These are phyloP conservation scores for Tricholoma hemisulphureum DNA, from an alignment of 768 basidiomycete species.

Conservation along the genomic window DNA sequence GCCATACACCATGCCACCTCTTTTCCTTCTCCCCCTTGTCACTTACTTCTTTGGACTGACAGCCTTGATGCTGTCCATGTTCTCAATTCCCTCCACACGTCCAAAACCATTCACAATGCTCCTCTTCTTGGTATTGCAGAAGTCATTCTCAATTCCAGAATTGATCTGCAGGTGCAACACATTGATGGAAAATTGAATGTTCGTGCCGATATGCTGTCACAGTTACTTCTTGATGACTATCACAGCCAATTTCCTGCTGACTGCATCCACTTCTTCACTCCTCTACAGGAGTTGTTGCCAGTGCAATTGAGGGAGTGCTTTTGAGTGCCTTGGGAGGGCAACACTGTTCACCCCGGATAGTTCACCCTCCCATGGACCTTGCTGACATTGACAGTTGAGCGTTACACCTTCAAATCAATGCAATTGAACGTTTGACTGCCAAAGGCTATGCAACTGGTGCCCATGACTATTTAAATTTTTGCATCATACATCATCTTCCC, in stretches of 20 bases:
- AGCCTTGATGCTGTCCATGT: background rate
- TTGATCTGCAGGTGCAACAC: constrained; percentile 16
- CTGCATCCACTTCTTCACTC: constrained; percentile 15
- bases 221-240: constrained; percentile 15
- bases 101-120: background rate
- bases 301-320: no score
- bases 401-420: constrained; percentile 14
- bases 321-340: no score
- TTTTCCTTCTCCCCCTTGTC: background rate
- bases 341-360: constrained; percentile 7
- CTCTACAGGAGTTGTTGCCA: background rate
- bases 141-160: constrained; percentile 11
- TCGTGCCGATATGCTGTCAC: constrained; percentile 16
- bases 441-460: constrained; percentile 21
- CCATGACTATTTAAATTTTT: constrained; percentile 20
- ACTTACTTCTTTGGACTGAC: background rate
- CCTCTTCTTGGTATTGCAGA: background rate
- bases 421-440: constrained; percentile 17
- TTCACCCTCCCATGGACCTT: constrained; percentile 10
- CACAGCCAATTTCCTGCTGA: constrained; percentile 10
- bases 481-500: constrained; percentile 10
- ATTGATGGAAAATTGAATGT: constrained; percentile 16
- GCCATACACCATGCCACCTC: background rate
- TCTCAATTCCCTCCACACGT: constrained; percentile 7
- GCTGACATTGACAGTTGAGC: constrained; percentile 13